phyloP scores from a whole-genome alignment of 352 stramenopile species.

The Pythium apleroticum region DNA sequence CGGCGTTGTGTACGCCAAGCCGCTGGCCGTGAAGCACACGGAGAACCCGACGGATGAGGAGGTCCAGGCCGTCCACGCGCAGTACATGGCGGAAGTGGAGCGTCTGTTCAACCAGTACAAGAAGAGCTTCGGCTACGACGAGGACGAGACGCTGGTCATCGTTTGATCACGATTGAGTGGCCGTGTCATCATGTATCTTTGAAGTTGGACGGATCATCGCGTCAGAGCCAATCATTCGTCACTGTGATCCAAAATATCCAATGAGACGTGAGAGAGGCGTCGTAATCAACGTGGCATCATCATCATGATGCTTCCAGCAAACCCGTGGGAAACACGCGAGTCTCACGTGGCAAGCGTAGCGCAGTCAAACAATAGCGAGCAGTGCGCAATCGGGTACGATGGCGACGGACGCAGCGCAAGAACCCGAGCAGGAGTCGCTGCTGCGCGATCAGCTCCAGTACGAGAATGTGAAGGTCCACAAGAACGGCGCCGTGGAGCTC shows the following conservation, averaged over 20 bases:
- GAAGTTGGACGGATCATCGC: not conserved
- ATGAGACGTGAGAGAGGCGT: not conserved
- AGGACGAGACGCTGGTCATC: slow-evolving; percentile 61
- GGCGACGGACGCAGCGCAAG: slow-evolving; percentile 19
- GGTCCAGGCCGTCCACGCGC: slow-evolving; percentile 43
- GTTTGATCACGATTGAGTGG: not conserved
- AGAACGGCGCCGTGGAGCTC: slow-evolving; percentile 37
- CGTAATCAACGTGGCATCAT: not conserved
- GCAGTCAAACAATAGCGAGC: not conserved
- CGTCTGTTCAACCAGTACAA: slow-evolving; percentile 74
- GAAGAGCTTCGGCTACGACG: slow-evolving; percentile 63
- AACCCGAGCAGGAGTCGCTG: slow-evolving; percentile 3
- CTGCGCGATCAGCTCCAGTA: slow-evolving; percentile 4
- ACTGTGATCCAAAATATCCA: not conserved
- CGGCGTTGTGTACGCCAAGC: slow-evolving; percentile 72
- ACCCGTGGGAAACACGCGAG: too few species aligned
- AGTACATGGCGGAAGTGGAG: slow-evolving; percentile 59
- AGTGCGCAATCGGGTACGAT: not conserved
- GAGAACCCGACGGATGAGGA: slow-evolving; percentile 62
- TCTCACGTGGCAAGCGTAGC: not conserved
- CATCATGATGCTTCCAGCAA: not conserved
- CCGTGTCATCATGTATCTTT: not conserved
- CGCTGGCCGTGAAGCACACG: slow-evolving; percentile 52
- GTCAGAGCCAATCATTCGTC: not conserved
- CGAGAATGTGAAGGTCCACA: slow-evolving; percentile 1